A percentile compares a stretch with the other conserved stretches of the same genome.
Conservation (phyloP, 495 filamentous ascomycete species). For the Corynascus novoguineensis region DNA sequence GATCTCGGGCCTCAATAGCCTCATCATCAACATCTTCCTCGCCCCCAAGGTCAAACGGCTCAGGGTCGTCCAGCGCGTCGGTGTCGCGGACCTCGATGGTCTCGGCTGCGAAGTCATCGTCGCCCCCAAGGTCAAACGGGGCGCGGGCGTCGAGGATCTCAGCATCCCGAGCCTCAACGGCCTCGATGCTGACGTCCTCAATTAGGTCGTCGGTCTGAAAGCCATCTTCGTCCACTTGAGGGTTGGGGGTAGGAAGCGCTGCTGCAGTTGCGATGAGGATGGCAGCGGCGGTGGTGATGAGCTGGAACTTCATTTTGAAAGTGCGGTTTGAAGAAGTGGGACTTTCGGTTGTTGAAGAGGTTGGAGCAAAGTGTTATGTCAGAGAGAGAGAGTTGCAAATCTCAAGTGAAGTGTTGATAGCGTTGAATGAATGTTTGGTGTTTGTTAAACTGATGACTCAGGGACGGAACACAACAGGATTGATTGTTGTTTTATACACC, state of each 20-base stretch:
- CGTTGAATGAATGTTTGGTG: neutral
- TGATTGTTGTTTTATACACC: no score
- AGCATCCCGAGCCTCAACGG: neutral
- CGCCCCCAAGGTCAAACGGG: constrained; percentile 14
- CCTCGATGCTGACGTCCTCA: neutral
- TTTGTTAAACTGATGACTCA: no score
- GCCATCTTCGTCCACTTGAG: neutral
- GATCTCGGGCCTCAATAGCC: neutral
- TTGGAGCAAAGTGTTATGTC: no score
- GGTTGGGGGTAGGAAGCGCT: constrained; percentile 9
- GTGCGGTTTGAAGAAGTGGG: neutral
- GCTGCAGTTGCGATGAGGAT: constrained; percentile 4
- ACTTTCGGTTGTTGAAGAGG: neutral
- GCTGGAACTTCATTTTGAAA: constrained; percentile 24
- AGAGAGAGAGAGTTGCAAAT: neutral
- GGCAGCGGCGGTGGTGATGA: constrained; percentile 15
- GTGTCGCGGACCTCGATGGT: constrained; percentile 21
- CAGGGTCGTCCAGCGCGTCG: constrained; percentile 20
- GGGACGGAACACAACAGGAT: no score
- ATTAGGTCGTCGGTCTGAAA: neutral
- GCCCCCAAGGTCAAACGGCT: constrained; percentile 17
- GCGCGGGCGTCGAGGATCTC: neutral
- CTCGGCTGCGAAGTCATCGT: constrained; percentile 13
- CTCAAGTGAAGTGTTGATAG: neutral
- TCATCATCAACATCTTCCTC: constrained; percentile 13